These are phyloP conservation scores for Leccinum imitatum DNA, from an alignment of 768 basidiomycete species.

Conservation along the genomic window DNA sequence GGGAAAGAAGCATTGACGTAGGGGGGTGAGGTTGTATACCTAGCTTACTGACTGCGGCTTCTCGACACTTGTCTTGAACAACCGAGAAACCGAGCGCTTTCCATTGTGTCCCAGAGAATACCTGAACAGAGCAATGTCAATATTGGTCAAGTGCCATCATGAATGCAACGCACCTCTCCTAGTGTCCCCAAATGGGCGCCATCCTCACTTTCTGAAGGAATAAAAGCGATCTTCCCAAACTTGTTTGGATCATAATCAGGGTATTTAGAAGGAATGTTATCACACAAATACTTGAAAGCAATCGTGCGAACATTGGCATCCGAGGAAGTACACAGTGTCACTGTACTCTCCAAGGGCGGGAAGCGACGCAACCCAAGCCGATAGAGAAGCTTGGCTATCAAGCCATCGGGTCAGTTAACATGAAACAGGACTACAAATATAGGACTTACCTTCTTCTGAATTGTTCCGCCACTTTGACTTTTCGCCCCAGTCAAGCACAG, in stretches of 20 bases:
- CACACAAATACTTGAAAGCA: conserved; percentile 81
- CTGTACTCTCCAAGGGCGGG: conserved; percentile 64
- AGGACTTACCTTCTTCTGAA: conserved; percentile 78
- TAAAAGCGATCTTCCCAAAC: conserved; percentile 64
- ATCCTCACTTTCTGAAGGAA: conserved; percentile 66
- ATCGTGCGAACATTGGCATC: conserved; percentile 49
- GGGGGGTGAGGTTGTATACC: conserved; percentile 72
- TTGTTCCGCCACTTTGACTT: conserved; percentile 74
- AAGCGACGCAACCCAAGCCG: conserved; percentile 64
- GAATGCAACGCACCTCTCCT: conserved; percentile 48
- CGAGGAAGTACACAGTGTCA: conserved; percentile 64
- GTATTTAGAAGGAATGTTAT: conserved; percentile 66
- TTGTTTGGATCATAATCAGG: conserved; percentile 53
- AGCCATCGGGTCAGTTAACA: conserved; percentile 1
- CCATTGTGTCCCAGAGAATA: conserved; percentile 69
- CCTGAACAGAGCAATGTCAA: conserved; percentile 40
- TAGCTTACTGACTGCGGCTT: conserved; percentile 59
- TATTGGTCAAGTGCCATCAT: background rate
- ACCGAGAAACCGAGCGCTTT: conserved; percentile 74
- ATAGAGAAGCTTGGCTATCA: conserved; percentile 75
- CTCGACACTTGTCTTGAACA: conserved; percentile 51
- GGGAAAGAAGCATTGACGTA: conserved; percentile 52
- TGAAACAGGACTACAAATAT: background rate
- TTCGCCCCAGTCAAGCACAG: conserved; percentile 85
- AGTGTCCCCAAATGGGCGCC: conserved; percentile 59